Evolutionary conservation across 106 monocot genomes (phyloP).

Genomic region (Dendrobium catenatum): DNA sequence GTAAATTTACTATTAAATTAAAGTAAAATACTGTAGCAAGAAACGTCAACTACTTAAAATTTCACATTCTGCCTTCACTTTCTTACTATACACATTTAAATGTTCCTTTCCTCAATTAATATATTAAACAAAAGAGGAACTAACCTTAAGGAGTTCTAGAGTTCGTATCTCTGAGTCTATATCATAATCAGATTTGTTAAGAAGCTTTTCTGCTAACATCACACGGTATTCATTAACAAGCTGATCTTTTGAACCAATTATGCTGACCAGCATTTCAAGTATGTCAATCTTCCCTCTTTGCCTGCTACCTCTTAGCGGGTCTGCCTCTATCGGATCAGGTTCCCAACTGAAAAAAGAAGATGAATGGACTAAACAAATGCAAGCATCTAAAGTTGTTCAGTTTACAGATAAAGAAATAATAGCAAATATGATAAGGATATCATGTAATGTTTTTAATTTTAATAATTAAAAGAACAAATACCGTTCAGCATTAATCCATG

Average conservation of each 20-base stretch:
- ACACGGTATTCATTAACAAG: constrained; percentile 97
- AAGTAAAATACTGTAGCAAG: background rate
- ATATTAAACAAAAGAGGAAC: background rate
- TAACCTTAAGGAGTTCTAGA: constrained; percentile 91
- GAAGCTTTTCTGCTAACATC: constrained; percentile 93
- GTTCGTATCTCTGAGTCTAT: constrained; percentile 99
- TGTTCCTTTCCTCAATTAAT: background rate
- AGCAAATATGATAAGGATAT: background rate
- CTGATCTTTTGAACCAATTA: constrained; percentile 98
- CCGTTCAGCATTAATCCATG: constrained; percentile 87
- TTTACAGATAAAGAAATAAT: background rate
- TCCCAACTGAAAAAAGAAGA: constrained; percentile 75
- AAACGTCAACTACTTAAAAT: background rate
- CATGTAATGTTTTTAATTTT: background rate
- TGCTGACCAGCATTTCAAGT: constrained; percentile 87
- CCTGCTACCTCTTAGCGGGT: constrained; percentile 62
- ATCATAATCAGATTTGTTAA: constrained; percentile 95
- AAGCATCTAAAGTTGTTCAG: background rate
- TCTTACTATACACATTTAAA: background rate
- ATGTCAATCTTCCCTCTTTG: constrained; percentile 82
- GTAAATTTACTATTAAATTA: background rate
- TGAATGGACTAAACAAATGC: background rate
- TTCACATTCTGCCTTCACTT: background rate
- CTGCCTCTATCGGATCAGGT: constrained; percentile 91
- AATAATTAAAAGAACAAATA: constrained; percentile 18